phyloP scores from a whole-genome alignment of 1,284 basidiomycete species.

The Papiliotrema laurentii region DNA sequence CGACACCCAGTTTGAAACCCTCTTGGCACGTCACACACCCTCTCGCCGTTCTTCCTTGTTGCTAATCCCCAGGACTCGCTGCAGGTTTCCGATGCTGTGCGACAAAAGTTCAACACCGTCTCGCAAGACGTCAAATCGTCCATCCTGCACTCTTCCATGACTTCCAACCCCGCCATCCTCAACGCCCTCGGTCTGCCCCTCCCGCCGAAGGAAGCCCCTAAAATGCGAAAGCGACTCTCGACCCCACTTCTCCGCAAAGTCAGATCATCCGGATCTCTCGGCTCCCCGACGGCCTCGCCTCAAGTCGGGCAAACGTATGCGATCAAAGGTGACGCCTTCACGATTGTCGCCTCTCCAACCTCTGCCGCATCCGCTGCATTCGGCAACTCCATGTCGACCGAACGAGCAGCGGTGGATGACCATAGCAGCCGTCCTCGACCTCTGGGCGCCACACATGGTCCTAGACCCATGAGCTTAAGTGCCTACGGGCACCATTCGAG shows the following conservation, averaged over 20 bases:
- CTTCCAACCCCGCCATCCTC: constrained; percentile 37
- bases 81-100: constrained; percentile 37
- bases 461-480: too few species aligned
- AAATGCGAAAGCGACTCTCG: constrained; percentile 32
- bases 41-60: neutral
- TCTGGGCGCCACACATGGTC: constrained; percentile 15
- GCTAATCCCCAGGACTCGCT: constrained; percentile 36
- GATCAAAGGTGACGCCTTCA: constrained; percentile 33
- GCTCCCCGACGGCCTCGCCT: constrained; percentile 14
- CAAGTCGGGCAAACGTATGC: constrained; percentile 31
- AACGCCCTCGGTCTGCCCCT: constrained; percentile 32
- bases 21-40: constrained; percentile 26
- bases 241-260: constrained; percentile 38
- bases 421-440: constrained; percentile 17
- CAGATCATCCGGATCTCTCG: constrained; percentile 33
- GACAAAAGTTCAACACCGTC: constrained; percentile 39
- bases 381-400: constrained; percentile 6
- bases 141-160: constrained; percentile 35
- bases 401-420: constrained; percentile 23
- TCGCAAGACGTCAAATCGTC: constrained; percentile 38
- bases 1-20: constrained; percentile 34
- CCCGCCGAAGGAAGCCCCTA: constrained; percentile 16
- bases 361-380: neutral
- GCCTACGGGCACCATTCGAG: too few species aligned
- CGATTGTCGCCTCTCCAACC: constrained; percentile 35